These are phyloP conservation scores for Castanea sativa DNA, from an alignment of 306 rosid genomes.

Conservation along the genomic window DNA sequence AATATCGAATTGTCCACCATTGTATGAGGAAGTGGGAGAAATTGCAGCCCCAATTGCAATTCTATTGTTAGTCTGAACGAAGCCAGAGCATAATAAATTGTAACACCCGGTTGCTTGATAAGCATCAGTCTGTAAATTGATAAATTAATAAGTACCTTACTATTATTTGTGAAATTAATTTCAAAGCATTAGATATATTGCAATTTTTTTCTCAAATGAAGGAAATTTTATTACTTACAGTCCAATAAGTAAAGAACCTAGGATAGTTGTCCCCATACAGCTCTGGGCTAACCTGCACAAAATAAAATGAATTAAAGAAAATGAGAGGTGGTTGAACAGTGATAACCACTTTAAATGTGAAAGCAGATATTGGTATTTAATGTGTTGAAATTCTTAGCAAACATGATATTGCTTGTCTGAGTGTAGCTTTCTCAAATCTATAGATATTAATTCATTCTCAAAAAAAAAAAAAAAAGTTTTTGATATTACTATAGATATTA, in stretches of 20 bases:
- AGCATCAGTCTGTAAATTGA: conserved; percentile 73
- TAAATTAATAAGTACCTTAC: not conserved
- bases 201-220: conserved; percentile 19
- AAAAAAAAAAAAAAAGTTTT: too few relatives aligned
- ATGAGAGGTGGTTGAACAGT: conserved; percentile 44
- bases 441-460: too few relatives aligned
- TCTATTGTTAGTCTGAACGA: conserved; percentile 82
- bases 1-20: conserved; percentile 84
- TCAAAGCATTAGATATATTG: too few relatives aligned
- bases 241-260: conserved; percentile 96
- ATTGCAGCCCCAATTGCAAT: conserved; percentile 97
- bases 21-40: conserved; percentile 79
- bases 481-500: too few relatives aligned
- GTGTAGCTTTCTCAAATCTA: conserved; percentile 19
- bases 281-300: conserved; percentile 89
- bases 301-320: conserved; percentile 39
- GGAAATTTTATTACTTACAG: conserved; percentile 48
- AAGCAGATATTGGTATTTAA: conserved; percentile 13
- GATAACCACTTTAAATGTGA: conserved; percentile 36
- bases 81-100: conserved; percentile 87
- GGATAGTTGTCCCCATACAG: conserved; percentile 91
- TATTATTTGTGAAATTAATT: not conserved
- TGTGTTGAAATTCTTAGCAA: not conserved
- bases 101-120: conserved; percentile 98
- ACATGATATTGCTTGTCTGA: not conserved